A percentile compares a stretch with the other conserved stretches of the same genome.
phyloP scores from a whole-genome alignment of 306 rosid genomes.

The Lotus japonicus region DNA sequence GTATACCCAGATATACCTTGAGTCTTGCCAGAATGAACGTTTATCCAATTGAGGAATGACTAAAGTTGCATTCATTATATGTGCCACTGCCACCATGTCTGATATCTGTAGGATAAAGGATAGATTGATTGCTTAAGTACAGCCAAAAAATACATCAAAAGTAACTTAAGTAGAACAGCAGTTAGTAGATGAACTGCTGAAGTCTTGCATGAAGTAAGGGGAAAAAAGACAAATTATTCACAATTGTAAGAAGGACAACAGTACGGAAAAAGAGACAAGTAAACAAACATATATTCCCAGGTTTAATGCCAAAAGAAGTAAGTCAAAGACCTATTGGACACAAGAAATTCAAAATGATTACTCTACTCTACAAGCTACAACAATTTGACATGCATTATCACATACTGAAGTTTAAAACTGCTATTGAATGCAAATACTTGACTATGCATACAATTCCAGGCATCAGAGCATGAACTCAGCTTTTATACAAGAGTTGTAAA shows the following conservation, averaged over 20 bases:
- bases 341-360: conserved; percentile 7
- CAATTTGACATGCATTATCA: neutral
- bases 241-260: neutral
- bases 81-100: conserved; percentile 94
- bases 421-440: neutral
- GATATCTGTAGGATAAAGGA: conserved; percentile 52
- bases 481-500: neutral
- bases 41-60: conserved; percentile 89
- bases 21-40: conserved; percentile 90
- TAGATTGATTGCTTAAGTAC: neutral
- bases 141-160: neutral
- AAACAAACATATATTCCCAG: neutral
- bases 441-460: neutral
- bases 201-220: neutral
- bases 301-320: conserved; percentile 1
- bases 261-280: neutral
- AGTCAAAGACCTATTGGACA: neutral
- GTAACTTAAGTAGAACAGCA: neutral
- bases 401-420: neutral
- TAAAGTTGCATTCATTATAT: conserved; percentile 79
- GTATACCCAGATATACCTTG: conserved; percentile 44
- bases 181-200: conserved; percentile 9
- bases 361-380: neutral
- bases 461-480: neutral
- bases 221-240: neutral